Base-by-base conservation (phyloP, 2,329 filamentous ascomycete genomes). In the Bisporella sp. region DNA sequence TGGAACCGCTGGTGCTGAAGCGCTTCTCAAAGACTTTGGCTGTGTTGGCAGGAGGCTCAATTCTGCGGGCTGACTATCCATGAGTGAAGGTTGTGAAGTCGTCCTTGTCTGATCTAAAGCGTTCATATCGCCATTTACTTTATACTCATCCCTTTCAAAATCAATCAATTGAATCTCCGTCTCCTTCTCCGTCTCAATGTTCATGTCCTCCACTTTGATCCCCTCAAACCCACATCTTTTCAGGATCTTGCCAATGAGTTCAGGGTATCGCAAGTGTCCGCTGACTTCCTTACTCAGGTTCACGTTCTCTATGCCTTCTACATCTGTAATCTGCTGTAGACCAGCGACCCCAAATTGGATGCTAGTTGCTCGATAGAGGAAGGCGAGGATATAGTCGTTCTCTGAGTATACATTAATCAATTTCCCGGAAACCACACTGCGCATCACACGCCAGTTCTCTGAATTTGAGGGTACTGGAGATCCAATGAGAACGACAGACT, bases 341-440 rank as follows among this genome's bases (percentile, higher is more conserved):
- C 92, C 92, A 0, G 91, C 90, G 33, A 97, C 77, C 2, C 92
- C 91, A 54, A 86, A 84, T 57, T 93, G 84, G 46, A 92, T 79
- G 58, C 85, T 89, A 48, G 86, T 88, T 3, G 82, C 88, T 46
- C 92, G 84, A 66, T 92, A 95, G 39, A 96, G 73, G 65, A 96
- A 95, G 1, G 83, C 90, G 2, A 97, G 81, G 29, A 96, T 82
- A 57, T 89, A 90, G 66, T 97, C 92, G 44, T 89, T 87, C 47
- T 85, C 82, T 1, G 88, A 95, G 66, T 85, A 96, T 4, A 93
- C 89, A 59, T 96, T 97, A 62, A 96, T 77, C n/a, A 96, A 74
- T 28, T 90, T 81, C 0, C 91, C 90, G 40, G 82, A 78, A 4
- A 95, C 89, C 2, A 92, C 87, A 52, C 81, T 85, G 55, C 87